Conservation (phyloP, 805 yeast species). For the Cyberlindnera japonica region DNA sequence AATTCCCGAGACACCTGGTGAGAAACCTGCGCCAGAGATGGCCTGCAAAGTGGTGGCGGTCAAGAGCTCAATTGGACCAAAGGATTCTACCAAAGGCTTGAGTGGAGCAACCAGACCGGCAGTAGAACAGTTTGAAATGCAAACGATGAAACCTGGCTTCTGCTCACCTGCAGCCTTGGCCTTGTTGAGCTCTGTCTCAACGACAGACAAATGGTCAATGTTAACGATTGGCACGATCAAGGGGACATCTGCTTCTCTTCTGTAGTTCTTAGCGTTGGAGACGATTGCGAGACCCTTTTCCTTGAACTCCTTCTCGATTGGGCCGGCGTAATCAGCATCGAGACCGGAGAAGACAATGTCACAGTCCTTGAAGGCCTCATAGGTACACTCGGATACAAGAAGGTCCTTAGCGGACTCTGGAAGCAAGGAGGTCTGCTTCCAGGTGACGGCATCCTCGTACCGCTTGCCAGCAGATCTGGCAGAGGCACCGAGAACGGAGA, state of each 20-base stretch:
- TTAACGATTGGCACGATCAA: conserved; percentile 93
- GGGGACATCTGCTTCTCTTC: conserved; percentile 85
- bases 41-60: conserved; percentile 95
- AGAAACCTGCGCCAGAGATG: conserved; percentile 96
- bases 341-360: conserved; percentile 93
- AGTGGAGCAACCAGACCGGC: conserved; percentile 97
- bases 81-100: conserved; percentile 84
- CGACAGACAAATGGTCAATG: conserved; percentile 79
- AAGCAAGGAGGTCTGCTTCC: conserved; percentile 88
- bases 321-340: conserved; percentile 91
- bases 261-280: conserved; percentile 94
- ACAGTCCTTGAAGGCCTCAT: conserved; percentile 78
- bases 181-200: conserved; percentile 52
- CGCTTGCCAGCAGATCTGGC: conserved; percentile 88
- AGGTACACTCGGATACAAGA: conserved; percentile 72
- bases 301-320: conserved; percentile 80
- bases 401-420: conserved; percentile 65
- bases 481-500: conserved; percentile 87
- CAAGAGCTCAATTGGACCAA: conserved; percentile 85
- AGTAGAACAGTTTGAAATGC: conserved; percentile 97
- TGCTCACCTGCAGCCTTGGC: conserved; percentile 53
- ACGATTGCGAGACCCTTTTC: conserved; percentile 80
- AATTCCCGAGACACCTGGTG: conserved; percentile 96
- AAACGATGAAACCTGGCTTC: conserved; percentile 80
- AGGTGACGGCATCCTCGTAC: conserved; percentile 79